Conservation (phyloP, 371 early-diverging fungal genomes). For the Mortierella sp. region DNA sequence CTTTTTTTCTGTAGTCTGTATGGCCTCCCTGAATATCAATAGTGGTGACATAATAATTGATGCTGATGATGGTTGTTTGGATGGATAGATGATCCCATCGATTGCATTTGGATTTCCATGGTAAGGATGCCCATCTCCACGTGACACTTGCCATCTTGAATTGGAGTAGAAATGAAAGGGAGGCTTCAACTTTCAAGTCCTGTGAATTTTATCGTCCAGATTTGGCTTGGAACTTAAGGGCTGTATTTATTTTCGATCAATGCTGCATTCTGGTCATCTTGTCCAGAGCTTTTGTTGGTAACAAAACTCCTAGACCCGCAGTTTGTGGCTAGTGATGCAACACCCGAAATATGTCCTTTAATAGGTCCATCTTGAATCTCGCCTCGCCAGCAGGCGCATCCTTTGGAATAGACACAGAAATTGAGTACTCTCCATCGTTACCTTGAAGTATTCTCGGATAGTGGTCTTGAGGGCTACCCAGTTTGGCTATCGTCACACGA, state of each 20-base stretch:
- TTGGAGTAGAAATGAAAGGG: slow-evolving; percentile 49
- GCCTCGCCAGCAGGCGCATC: slow-evolving; percentile 59
- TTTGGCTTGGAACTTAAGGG: slow-evolving; percentile 19
- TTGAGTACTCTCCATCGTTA: slow-evolving; percentile 8
- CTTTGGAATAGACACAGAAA: slow-evolving; percentile 66
- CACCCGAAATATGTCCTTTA: slow-evolving; percentile 27
- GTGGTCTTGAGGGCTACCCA: slow-evolving; percentile 64
- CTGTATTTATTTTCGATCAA: slow-evolving; percentile 10
- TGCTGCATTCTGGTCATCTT: slow-evolving; percentile 14
- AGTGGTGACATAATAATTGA: not conserved
- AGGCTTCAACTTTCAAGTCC: not conserved
- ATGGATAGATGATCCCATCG: slow-evolving; percentile 17
- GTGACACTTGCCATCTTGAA: slow-evolving; percentile 55
- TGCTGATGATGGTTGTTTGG: slow-evolving; percentile 4
- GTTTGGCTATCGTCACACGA: slow-evolving; percentile 71
- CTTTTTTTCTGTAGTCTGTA: not conserved
- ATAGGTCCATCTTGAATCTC: slow-evolving; percentile 58
- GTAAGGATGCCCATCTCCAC: slow-evolving; percentile 14
- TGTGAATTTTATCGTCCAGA: not conserved
- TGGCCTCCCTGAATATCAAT: not conserved
- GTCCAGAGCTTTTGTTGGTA: slow-evolving; percentile 14
- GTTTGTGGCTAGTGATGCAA: slow-evolving; percentile 36
- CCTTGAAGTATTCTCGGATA: slow-evolving; percentile 33
- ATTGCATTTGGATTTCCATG: not conserved
- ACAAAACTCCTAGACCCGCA: slow-evolving; percentile 17